A percentile compares a stretch with the other conserved stretches of the same genome.
phyloP scores from a whole-genome alignment of 768 basidiomycete species.

The Tephrocybe sp. region DNA sequence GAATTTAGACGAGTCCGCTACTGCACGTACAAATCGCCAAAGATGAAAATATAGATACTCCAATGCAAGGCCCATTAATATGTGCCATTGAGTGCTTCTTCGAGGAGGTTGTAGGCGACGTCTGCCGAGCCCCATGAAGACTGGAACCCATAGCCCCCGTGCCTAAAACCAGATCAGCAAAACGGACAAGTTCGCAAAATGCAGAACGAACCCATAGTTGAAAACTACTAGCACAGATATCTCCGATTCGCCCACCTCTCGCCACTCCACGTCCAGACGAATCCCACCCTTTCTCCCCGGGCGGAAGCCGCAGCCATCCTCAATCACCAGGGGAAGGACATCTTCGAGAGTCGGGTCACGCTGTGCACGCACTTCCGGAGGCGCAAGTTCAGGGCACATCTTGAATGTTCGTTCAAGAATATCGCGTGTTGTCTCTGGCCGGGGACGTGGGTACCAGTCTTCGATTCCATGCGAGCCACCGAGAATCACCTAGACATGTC shows the following conservation, averaged over 20 bases:
- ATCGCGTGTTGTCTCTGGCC: conserved; percentile 56
- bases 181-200: neutral
- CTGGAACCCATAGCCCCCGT: conserved; percentile 65
- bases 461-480: conserved; percentile 57
- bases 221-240: conserved; percentile 46
- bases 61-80: neutral
- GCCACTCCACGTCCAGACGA: conserved; percentile 49
- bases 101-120: conserved; percentile 45
- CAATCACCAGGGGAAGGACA: conserved; percentile 42
- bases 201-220: conserved; percentile 59
- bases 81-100: conserved; percentile 24
- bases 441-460: conserved; percentile 71
- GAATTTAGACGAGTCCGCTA: neutral
- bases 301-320: conserved; percentile 59
- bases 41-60: neutral
- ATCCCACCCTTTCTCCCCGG: conserved; percentile 70
- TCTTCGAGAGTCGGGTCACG: conserved; percentile 50
- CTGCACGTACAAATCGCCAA: neutral
- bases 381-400: conserved; percentile 55
- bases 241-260: conserved; percentile 23
- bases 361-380: conserved; percentile 45
- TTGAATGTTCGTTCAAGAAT: conserved; percentile 53
- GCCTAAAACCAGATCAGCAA: conserved; percentile 32
- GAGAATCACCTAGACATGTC: conserved; percentile 41
- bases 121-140: conserved; percentile 66